phyloP scores from a whole-genome alignment of 75 land plant genomes.

The Isoetes taiwanensis region DNA sequence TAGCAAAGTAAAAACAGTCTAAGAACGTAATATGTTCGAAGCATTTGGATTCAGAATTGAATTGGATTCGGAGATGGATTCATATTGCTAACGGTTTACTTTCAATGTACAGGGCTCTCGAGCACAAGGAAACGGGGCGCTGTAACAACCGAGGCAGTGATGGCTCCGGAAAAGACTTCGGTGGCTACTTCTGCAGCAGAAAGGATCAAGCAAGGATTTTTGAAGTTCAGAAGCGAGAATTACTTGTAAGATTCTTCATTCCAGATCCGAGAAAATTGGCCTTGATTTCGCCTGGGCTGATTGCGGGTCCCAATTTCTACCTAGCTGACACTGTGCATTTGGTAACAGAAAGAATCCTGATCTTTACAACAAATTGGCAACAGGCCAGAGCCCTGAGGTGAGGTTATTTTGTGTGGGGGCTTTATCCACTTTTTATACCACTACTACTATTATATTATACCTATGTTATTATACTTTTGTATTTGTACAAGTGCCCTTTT shows the following conservation, averaged over 20 bases:
- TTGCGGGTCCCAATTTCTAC: neutral
- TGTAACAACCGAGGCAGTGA: too few species aligned
- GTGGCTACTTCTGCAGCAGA: too few species aligned
- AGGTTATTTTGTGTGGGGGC: neutral
- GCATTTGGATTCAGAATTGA: too few species aligned
- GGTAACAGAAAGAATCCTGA: conserved; percentile 49
- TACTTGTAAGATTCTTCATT: conserved; percentile 5
- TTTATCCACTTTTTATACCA: too few species aligned
- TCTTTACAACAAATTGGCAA: conserved; percentile 39
- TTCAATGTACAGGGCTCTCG: too few species aligned
- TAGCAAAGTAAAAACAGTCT: too few species aligned
- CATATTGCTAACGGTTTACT: too few species aligned
- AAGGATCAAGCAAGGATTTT: conserved; percentile 49
- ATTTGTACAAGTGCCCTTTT: too few species aligned
- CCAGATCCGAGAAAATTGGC: neutral
- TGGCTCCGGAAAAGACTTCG: too few species aligned
- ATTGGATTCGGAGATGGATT: too few species aligned
- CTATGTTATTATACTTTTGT: neutral
- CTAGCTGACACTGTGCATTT: neutral
- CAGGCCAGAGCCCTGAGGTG: conserved; percentile 87
- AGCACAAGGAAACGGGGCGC: too few species aligned
- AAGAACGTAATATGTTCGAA: too few species aligned
- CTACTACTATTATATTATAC: neutral
- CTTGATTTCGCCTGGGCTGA: neutral
- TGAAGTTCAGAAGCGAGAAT: conserved; percentile 34